Base-by-base conservation (phyloP, 2,329 filamentous ascomycete species). In the Penicillium sp. region DNA sequence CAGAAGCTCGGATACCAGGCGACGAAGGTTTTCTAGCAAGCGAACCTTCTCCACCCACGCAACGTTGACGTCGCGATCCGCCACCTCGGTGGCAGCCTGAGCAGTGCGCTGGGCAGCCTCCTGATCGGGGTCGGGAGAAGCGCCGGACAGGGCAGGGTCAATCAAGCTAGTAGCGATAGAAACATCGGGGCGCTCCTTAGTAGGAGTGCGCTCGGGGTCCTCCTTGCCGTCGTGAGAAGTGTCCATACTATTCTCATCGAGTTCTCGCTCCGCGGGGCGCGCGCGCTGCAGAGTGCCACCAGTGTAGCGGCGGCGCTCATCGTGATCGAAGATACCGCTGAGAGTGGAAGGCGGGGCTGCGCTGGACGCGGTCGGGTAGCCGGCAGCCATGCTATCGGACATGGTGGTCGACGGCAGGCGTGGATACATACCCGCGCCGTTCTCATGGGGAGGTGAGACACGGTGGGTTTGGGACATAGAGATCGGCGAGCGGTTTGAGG, bases 11-110 rank as follows among this genome's bases (percentile, higher is more conserved):
- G 79, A 77, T 58, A 86, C 77, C 67, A 80, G 81, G 18, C 77
- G 76, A 39, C 83, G 76, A 31, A 86, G 74, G 45, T 77, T 76
- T 69, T 86, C 83, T 27, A 86, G 81, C 9, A 83, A 76, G n/a
- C 83, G 80, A 48, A 84, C 81, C 68, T 85, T 84, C 65, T 84
- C 81, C 9, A 86, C 79, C 83, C 83, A 86, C 57, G 81, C 77
- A 55, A 82, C 79, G 35, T 79, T 62, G 47, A 61, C 76, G 38
- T 67, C 66, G 2, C 68, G 69, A 52, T 72, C 71, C 1, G 70
- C 69, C 36, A 72, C 69, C 44, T 75, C 72, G 1, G 71, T 71
- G 25, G 71, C 70, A 1, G 69, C 67, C 48, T 70, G 67, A 2
- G 70, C 66, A 36, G 69, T 70, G 28, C 69, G 69, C 48, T 68